A percentile compares a stretch with the other conserved stretches of the same genome.
These are phyloP conservation scores for Chenopodium formosanum DNA, from an alignment of 148 eudicot genomes.

Conservation along the genomic window DNA sequence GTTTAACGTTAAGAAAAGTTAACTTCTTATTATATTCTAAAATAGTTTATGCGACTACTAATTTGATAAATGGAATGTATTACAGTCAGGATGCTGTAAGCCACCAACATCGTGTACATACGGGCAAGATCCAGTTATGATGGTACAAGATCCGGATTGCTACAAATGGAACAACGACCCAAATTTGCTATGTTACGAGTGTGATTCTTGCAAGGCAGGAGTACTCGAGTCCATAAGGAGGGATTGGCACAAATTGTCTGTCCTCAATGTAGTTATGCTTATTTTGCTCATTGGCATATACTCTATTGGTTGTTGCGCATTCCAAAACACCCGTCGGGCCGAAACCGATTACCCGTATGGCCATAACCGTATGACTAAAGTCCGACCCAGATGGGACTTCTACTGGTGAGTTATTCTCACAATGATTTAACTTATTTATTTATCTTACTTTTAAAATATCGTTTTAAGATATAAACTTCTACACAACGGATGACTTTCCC, in stretches of 20 bases:
- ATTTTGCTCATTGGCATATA: constrained; percentile 65
- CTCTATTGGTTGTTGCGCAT: constrained; percentile 84
- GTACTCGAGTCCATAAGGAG: constrained; percentile 59
- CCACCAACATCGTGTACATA: constrained; percentile 92
- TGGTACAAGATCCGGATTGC: constrained; percentile 77
- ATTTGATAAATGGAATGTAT: no score
- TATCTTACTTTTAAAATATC: neutral
- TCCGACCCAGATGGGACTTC: constrained; percentile 87
- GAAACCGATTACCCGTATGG: constrained; percentile 76
- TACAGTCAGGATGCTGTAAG: constrained; percentile 95
- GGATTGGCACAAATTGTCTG: constrained; percentile 80
- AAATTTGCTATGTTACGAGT: constrained; percentile 65
- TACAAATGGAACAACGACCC: constrained; percentile 76
- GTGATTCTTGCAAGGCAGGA: constrained; percentile 93
- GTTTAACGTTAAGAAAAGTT: no score
- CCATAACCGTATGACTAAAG: constrained; percentile 65
- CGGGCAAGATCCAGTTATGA: constrained; percentile 29
- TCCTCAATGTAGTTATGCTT: constrained; percentile 67
- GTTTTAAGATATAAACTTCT: neutral
- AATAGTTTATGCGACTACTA: no score
- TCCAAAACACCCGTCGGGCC: constrained; percentile 62
- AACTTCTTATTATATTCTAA: no score
- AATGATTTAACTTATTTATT: neutral
- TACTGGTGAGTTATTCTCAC: constrained; percentile 44
- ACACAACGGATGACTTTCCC: neutral